Percentiles rank a stretch among this genome's conserved stretches.
phyloP scores from a whole-genome alignment of 257 asterid species.

The Fraxinus pennsylvanica region DNA sequence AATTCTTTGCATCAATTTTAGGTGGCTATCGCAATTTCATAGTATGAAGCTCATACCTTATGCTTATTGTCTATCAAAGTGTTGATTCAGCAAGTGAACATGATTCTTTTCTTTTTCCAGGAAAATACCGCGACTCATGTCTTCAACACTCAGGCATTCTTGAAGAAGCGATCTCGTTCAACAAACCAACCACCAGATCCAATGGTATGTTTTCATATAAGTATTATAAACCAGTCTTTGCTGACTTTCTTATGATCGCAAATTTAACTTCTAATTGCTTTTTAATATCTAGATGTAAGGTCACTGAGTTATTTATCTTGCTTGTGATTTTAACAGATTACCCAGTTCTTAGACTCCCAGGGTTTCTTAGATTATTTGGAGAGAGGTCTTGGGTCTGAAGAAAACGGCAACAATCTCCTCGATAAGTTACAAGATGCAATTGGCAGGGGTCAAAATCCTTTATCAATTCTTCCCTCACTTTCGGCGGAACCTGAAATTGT shows the following conservation, averaged over 20 bases:
- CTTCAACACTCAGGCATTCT: conserved; percentile 88
- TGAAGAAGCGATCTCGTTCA: conserved; percentile 91
- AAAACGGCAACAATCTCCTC: conserved; percentile 72
- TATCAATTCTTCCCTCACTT: conserved; percentile 61
- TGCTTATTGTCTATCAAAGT: conserved; percentile 26
- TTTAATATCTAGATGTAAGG: conserved; percentile 15
- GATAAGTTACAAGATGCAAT: conserved; percentile 95
- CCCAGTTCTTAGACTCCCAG: conserved; percentile 86
- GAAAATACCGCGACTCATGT: conserved; percentile 81
- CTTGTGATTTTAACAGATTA: conserved; percentile 60
- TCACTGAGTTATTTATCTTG: conserved; percentile 29
- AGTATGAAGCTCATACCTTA: conserved; percentile 57
- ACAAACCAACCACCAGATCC: conserved; percentile 91
- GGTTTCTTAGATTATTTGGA: conserved; percentile 95
- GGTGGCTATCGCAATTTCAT: conserved; percentile 98
- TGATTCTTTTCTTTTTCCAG: conserved; percentile 37
- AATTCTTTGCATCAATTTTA: conserved; percentile 85
- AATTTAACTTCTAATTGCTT: conserved; percentile 10
- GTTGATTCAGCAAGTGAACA: conserved; percentile 24
- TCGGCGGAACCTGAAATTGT: conserved; percentile 59
- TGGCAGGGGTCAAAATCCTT: conserved; percentile 88
- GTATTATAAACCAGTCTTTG: conserved; percentile 8
- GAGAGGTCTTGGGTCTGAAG: conserved; percentile 85
- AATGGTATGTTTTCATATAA: conserved; percentile 54
- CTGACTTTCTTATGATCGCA: conserved; percentile 13